Evolutionary conservation across 148 eudicot species (phyloP).

Genomic region (Suaeda aralocaspica): DNA sequence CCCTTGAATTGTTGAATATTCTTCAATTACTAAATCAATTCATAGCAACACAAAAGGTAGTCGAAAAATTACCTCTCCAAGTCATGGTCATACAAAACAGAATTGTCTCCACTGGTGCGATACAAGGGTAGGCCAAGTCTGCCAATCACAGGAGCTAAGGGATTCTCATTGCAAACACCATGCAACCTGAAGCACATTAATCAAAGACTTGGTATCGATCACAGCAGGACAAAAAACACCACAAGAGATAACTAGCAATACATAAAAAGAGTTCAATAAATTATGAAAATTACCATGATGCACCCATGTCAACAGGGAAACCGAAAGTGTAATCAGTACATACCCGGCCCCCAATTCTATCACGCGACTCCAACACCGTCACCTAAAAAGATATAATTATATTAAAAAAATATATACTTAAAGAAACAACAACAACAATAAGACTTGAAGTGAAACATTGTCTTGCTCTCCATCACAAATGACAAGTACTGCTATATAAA

Average conservation of each 20-base stretch:
- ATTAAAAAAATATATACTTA: too few relatives aligned
- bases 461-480: too few relatives aligned
- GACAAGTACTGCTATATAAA: not conserved
- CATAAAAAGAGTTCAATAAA: not conserved
- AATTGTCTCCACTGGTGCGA: slow-evolving; percentile 96
- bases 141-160: slow-evolving; percentile 89
- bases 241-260: not conserved
- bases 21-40: not conserved
- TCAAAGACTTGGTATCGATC: not conserved
- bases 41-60: not conserved
- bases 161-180: slow-evolving; percentile 95
- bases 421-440: too few relatives aligned
- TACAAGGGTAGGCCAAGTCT: slow-evolving; percentile 95
- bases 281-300: slow-evolving; percentile 67
- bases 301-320: slow-evolving; percentile 94
- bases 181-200: slow-evolving; percentile 65
- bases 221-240: not conserved
- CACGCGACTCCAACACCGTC: slow-evolving; percentile 77
- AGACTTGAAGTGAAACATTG: not conserved
- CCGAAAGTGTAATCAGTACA: slow-evolving; percentile 96
- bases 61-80: slow-evolving; percentile 64
- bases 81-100: slow-evolving; percentile 96
- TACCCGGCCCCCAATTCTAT: slow-evolving; percentile 94
- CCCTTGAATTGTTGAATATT: not conserved
- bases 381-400: slow-evolving; percentile 46